phyloP scores from a whole-genome alignment of 208 protist species.

The Acanthamoeba castellanii region DNA sequence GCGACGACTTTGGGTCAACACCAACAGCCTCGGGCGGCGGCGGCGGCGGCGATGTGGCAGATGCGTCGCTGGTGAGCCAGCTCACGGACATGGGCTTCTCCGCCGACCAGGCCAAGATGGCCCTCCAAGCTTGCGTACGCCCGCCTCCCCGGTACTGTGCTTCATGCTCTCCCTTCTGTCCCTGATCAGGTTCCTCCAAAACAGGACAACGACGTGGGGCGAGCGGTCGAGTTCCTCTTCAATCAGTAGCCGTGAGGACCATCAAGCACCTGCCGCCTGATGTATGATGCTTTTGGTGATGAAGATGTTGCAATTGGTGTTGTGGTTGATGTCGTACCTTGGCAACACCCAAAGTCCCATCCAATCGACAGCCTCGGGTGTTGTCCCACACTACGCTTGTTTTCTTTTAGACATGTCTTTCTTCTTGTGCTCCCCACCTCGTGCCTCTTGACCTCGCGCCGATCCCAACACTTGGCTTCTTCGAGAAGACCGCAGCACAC shows the following conservation, averaged over 20 bases:
- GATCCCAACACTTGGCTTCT: no score
- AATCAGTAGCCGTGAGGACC: background rate
- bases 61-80: conserved; percentile 12
- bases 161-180: background rate
- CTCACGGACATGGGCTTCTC: conserved; percentile 66
- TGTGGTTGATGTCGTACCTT: no score
- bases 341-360: no score
- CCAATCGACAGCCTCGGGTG: no score
- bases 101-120: conserved; percentile 3
- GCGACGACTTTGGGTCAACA: background rate
- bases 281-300: no score
- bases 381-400: no score
- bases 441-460: no score
- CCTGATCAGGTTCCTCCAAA: background rate
- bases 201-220: conserved; percentile 38
- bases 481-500: no score
- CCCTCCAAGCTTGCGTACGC: conserved; percentile 43
- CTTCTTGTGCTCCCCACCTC: no score
- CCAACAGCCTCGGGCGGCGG: background rate
- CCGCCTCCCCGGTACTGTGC: background rate
- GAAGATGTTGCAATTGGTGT: no score
- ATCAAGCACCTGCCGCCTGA: no score
- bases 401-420: no score
- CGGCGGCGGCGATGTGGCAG: background rate
- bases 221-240: conserved; percentile 38